phyloP scores from a whole-genome alignment of 306 rosid species.

The Abrus pulchellus region DNA sequence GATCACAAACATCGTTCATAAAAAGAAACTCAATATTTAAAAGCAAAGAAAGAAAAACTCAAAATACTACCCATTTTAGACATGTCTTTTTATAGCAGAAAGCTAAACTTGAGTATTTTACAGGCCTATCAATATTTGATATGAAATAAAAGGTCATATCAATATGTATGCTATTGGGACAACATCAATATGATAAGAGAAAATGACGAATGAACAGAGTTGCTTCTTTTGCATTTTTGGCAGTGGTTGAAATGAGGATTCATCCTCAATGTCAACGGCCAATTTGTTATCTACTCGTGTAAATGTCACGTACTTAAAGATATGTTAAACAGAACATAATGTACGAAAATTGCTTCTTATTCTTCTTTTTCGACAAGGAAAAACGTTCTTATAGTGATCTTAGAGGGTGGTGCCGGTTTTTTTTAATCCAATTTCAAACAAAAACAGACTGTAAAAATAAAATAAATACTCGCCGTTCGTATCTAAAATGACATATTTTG shows the following conservation, averaged over 20 bases:
- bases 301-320: conserved; percentile 4
- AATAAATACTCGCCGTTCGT: neutral
- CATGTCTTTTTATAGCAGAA: neutral
- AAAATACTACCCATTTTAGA: neutral
- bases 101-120: neutral
- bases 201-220: neutral
- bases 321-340: neutral
- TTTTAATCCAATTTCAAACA: neutral
- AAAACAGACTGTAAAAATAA: neutral
- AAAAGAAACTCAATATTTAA: neutral
- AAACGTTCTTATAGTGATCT: too few relatives aligned
- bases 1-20: neutral
- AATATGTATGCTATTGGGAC: neutral
- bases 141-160: neutral
- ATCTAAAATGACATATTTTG: neutral
- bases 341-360: neutral
- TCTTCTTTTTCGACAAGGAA: neutral
- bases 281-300: neutral
- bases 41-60: neutral
- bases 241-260: conserved; percentile 1
- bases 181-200: neutral
- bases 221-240: neutral
- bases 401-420: neutral
- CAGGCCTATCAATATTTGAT: neutral
- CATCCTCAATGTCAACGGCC: neutral